phyloP scores from a whole-genome alignment of 768 basidiomycete species.

The Lentinula guzmanii region DNA sequence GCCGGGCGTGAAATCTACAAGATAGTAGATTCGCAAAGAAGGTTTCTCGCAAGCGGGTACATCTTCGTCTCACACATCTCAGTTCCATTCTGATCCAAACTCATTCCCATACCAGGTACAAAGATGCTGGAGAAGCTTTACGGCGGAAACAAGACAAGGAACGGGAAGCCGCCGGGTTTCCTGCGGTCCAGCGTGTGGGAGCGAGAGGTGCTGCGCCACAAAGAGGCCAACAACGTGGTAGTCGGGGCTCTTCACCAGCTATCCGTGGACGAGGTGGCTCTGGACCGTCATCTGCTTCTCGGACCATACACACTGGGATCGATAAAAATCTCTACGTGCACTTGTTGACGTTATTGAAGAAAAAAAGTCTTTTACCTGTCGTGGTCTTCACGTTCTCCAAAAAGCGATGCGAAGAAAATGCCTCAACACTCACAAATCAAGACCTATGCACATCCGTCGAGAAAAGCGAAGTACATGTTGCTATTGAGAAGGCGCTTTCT shows the following conservation, averaged over 20 bases:
- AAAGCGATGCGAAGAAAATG: constrained; percentile 96
- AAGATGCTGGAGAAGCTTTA: constrained; percentile 83
- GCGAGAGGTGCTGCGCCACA: constrained; percentile 62
- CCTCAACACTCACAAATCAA: constrained; percentile 77
- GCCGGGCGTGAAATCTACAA: constrained; percentile 91
- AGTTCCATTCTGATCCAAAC: constrained; percentile 2
- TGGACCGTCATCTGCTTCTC: constrained; percentile 20
- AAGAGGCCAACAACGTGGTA: constrained; percentile 53
- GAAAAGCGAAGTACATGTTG: constrained; percentile 95
- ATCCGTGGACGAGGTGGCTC: constrained; percentile 29
- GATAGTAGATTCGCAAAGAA: constrained; percentile 79
- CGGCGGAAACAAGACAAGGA: constrained; percentile 97
- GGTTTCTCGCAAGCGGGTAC: constrained; percentile 70
- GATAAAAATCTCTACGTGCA: constrained; percentile 96
- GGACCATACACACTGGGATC: constrained; percentile 59
- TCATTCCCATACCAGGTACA: constrained; percentile 51
- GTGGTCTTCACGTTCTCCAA: constrained; percentile 98
- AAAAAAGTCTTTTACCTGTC: constrained; percentile 82
- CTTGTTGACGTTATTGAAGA: constrained; percentile 78
- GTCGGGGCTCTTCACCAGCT: constrained; percentile 28
- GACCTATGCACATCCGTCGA: constrained; percentile 87
- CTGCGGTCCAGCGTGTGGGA: constrained; percentile 79
- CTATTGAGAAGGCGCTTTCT: constrained; percentile 86
- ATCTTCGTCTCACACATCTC: constrained; percentile 7
- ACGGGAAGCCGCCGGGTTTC: constrained; percentile 88